A percentile compares a stretch with the other conserved stretches of the same genome.
phyloP scores from a whole-genome alignment of 2,329 filamentous ascomycete genomes.

The Aureobasidium lini region DNA sequence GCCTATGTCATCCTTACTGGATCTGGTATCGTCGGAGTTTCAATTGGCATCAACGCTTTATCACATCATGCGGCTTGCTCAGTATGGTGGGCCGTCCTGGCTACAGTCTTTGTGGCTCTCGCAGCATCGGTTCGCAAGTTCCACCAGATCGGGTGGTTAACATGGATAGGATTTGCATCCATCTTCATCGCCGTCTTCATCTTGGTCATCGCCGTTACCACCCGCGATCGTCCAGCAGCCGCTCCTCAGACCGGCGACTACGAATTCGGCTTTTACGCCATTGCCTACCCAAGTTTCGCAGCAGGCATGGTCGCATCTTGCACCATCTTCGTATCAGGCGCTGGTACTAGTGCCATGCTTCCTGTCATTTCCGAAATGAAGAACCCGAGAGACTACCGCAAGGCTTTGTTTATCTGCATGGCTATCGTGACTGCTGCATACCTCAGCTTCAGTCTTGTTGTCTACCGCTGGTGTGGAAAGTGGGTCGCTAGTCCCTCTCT shows the following conservation, averaged over 20 bases:
- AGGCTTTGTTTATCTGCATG: conserved; percentile 54
- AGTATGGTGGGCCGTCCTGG: conserved; percentile 50
- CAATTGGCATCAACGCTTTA: conserved; percentile 53
- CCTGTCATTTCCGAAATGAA: conserved; percentile 61
- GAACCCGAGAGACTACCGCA: conserved; percentile 51
- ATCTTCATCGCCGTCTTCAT: conserved; percentile 46
- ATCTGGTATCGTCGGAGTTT: conserved; percentile 52
- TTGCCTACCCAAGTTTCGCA: conserved; percentile 51
- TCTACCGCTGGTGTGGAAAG: conserved; percentile 55
- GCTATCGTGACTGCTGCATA: conserved; percentile 50
- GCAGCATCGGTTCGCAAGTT: conserved; percentile 51
- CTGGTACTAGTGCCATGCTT: conserved; percentile 54
- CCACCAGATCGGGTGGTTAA: conserved; percentile 54
- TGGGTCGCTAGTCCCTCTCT: conserved; percentile 57
- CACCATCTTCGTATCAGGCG: conserved; percentile 54
- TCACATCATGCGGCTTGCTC: conserved; percentile 53
- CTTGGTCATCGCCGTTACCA: conserved; percentile 47
- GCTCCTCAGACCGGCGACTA: conserved; percentile 53
- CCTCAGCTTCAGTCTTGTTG: conserved; percentile 51
- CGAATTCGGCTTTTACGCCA: conserved; percentile 51
- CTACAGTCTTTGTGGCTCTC: conserved; percentile 42
- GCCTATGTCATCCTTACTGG: conserved; percentile 51
- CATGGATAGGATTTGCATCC: conserved; percentile 52
- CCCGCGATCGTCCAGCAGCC: conserved; percentile 50
- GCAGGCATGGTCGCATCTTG: conserved; percentile 51